These are phyloP conservation scores for Bimuria novae-zelandiae DNA, from an alignment of 2,329 filamentous ascomycete genomes.

Conservation along the genomic window DNA sequence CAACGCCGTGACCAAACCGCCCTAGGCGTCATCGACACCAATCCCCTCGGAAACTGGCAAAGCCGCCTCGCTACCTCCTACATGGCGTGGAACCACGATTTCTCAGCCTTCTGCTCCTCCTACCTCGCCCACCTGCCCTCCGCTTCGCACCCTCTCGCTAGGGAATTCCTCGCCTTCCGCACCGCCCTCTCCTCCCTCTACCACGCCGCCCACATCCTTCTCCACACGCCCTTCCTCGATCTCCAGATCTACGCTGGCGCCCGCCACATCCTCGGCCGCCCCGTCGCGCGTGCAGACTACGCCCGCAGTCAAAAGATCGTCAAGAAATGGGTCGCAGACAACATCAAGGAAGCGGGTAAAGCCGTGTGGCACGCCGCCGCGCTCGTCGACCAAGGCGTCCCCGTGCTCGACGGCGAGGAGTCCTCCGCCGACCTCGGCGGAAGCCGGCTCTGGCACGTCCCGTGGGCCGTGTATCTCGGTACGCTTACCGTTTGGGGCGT, in stretches of 20 bases:
- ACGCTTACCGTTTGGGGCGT: constrained; percentile 64
- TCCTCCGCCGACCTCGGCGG: constrained; percentile 52
- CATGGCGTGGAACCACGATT: constrained; percentile 63
- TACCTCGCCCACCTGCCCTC: constrained; percentile 31
- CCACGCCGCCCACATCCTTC: constrained; percentile 60
- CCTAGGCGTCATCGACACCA: constrained; percentile 45
- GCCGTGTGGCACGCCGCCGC: constrained; percentile 60
- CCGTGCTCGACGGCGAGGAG: constrained; percentile 48
- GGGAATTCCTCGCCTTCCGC: constrained; percentile 54
- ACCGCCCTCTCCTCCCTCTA: constrained; percentile 61
- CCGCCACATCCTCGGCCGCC: constrained; percentile 61
- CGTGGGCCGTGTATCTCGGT: constrained; percentile 65
- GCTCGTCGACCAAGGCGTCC: constrained; percentile 57
- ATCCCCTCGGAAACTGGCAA: constrained; percentile 56
- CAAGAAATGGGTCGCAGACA: constrained; percentile 55
- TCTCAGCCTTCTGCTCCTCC: constrained; percentile 56
- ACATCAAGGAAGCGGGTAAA: constrained; percentile 44
- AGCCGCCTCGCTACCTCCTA: constrained; percentile 59
- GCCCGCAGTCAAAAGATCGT: constrained; percentile 56
- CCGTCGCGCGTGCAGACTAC: constrained; percentile 57
- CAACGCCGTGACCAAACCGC: constrained; percentile 65
- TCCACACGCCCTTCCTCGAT: constrained; percentile 64
- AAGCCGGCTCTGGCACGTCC: constrained; percentile 62
- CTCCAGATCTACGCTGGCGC: constrained; percentile 67
- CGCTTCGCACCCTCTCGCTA: constrained; percentile 36